A percentile compares a stretch with the other conserved stretches of the same genome.
Conservation (phyloP, 1,139 yeast genomes). For the Geotrichum bryndzae region DNA sequence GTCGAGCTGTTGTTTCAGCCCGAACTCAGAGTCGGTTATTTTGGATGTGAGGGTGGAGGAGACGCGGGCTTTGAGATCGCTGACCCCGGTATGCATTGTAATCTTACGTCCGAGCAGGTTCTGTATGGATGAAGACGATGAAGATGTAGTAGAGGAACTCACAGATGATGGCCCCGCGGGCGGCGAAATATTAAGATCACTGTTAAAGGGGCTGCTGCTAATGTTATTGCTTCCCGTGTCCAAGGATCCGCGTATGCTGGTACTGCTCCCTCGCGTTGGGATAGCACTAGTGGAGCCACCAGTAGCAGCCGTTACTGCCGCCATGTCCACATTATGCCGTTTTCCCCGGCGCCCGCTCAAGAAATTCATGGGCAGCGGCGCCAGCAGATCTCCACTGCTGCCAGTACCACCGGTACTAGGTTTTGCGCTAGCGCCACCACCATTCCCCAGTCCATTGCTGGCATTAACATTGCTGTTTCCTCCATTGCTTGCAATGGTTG, state of each 20-base stretch:
- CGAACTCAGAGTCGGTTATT: slow-evolving; percentile 1
- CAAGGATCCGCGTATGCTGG: not conserved
- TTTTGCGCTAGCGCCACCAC: no score
- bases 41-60: slow-evolving; percentile 6
- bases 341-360: not conserved
- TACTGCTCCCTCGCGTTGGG: not conserved
- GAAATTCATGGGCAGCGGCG: not conserved
- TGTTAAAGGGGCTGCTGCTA: not conserved
- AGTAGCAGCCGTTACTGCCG: not conserved
- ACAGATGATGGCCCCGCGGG: not conserved
- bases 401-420: not conserved
- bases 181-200: not conserved
- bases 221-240: not conserved
- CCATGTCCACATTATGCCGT: not conserved
- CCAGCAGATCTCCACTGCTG: not conserved
- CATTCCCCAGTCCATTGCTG: no score
- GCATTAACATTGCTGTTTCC: no score
- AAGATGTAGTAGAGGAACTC: not conserved
- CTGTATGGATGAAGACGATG: not conserved
- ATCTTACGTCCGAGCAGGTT: not conserved
- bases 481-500: not conserved
- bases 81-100: slow-evolving; percentile 7
- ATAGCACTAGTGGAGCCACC: not conserved
- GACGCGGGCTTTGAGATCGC: slow-evolving; percentile 6
- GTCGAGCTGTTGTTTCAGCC: slow-evolving; percentile 4